Conservation (phyloP, 2,329 filamentous ascomycete species). For the Exophiala sideris region DNA sequence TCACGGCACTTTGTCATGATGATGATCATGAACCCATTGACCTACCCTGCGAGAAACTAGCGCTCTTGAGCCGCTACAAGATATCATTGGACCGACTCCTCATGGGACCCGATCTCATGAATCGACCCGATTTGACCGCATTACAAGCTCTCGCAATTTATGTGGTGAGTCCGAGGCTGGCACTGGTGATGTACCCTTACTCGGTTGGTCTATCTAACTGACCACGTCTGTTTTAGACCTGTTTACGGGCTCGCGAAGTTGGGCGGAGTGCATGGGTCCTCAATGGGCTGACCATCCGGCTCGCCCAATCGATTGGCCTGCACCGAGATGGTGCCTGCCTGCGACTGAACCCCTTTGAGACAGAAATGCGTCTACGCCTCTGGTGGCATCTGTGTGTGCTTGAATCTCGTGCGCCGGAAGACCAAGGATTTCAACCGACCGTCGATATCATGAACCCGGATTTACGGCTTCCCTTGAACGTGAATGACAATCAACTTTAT, state of each 20-base stretch:
- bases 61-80: slow-evolving; percentile 26
- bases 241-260: slow-evolving; percentile 49
- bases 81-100: slow-evolving; percentile 22
- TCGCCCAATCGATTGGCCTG: slow-evolving; percentile 65
- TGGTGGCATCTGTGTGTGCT: slow-evolving; percentile 58
- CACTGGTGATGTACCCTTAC: not conserved
- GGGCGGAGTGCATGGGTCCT: slow-evolving; percentile 58
- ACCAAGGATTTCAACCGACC: slow-evolving; percentile 39
- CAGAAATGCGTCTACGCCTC: slow-evolving; percentile 63
- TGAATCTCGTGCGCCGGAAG: slow-evolving; percentile 31
- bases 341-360: slow-evolving; percentile 59
- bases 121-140: slow-evolving; percentile 48
- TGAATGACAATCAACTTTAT: slow-evolving; percentile 59
- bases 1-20: slow-evolving; percentile 32
- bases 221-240: slow-evolving; percentile 50
- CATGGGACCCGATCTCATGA: slow-evolving; percentile 19
- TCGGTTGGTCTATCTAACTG: not conserved
- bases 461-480: slow-evolving; percentile 36
- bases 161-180: no score
- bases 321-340: slow-evolving; percentile 59
- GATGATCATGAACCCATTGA: slow-evolving; percentile 21
- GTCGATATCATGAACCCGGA: slow-evolving; percentile 5
- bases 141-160: slow-evolving; percentile 60
- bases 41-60: slow-evolving; percentile 20
- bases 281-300: slow-evolving; percentile 59